A percentile compares a stretch with the other conserved stretches of the same genome.
These are phyloP conservation scores for Didymellaceae sp. DNA, from an alignment of 2,329 filamentous ascomycete species.

Conservation along the genomic window DNA sequence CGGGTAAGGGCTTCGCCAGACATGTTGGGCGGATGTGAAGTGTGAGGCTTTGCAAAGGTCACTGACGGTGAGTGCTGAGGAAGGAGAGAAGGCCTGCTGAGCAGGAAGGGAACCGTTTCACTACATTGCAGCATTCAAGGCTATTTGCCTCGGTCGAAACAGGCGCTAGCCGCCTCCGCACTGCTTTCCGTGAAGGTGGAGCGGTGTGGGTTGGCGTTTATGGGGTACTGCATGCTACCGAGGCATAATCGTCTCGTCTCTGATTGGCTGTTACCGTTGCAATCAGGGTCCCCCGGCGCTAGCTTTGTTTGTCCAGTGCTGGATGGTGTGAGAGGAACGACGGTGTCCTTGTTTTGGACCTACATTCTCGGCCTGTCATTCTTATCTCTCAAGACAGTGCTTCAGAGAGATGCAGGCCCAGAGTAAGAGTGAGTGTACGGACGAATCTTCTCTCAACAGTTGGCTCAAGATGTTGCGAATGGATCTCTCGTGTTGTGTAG, in stretches of 20 bases:
- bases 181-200: background rate
- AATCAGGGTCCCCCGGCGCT: too few relatives aligned
- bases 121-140: background rate
- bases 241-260: background rate
- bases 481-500: too few relatives aligned
- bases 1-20: slow-evolving; percentile 52
- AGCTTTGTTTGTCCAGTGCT: too few relatives aligned
- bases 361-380: too few relatives aligned
- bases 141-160: background rate
- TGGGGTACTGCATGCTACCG: background rate
- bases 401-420: too few relatives aligned
- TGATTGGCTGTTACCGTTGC: too few relatives aligned
- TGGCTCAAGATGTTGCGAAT: too few relatives aligned
- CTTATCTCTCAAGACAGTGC: too few relatives aligned
- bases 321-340: too few relatives aligned
- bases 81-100: background rate
- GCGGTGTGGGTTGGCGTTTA: background rate
- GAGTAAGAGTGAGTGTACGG: too few relatives aligned
- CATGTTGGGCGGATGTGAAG: slow-evolving; percentile 29
- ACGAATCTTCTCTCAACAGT: too few relatives aligned
- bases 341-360: too few relatives aligned
- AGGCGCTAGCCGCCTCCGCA: background rate
- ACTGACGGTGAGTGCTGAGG: background rate
- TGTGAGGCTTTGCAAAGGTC: background rate
- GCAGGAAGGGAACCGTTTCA: background rate